Conservation (phyloP, 805 yeast genomes). For the Starmera amethionina region DNA sequence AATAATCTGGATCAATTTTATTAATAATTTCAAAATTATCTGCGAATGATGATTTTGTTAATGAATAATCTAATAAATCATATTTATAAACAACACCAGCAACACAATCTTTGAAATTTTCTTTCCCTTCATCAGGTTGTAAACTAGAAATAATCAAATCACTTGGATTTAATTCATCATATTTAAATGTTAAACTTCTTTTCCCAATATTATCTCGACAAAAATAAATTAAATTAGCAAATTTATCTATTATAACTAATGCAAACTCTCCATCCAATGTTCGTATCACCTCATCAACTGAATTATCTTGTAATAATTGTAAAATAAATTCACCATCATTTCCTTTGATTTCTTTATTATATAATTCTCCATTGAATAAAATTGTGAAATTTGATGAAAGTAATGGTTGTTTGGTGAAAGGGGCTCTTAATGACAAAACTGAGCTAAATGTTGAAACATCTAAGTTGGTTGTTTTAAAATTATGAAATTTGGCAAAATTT, state of each 20-base stretch:
- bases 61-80: conserved; percentile 16
- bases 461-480: conserved; percentile 5
- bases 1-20: conserved; percentile 11
- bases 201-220: conserved; percentile 83
- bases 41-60: conserved; percentile 11
- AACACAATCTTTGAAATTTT: conserved; percentile 41
- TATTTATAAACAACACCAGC: conserved; percentile 40
- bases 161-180: conserved; percentile 16
- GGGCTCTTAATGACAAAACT: conserved; percentile 70
- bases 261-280: conserved; percentile 79
- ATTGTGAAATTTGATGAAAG: conserved; percentile 29
- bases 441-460: conserved; percentile 30
- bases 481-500: conserved; percentile 28
- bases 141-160: conserved; percentile 41
- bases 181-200: conserved; percentile 54
- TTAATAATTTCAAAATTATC: conserved; percentile 12
- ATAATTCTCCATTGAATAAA: conserved; percentile 90
- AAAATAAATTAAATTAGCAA: conserved; percentile 41
- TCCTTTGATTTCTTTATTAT: conserved; percentile 42
- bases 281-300: conserved; percentile 24
- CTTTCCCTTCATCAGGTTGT: conserved; percentile 22
- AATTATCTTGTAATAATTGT: conserved; percentile 20
- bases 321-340: conserved; percentile 61
- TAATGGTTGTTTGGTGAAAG: conserved; percentile 71
- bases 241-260: conserved; percentile 36